Evolutionary conservation across 2,329 filamentous ascomycete species (phyloP).

Genomic region (Colletotrichum abscissum): DNA sequence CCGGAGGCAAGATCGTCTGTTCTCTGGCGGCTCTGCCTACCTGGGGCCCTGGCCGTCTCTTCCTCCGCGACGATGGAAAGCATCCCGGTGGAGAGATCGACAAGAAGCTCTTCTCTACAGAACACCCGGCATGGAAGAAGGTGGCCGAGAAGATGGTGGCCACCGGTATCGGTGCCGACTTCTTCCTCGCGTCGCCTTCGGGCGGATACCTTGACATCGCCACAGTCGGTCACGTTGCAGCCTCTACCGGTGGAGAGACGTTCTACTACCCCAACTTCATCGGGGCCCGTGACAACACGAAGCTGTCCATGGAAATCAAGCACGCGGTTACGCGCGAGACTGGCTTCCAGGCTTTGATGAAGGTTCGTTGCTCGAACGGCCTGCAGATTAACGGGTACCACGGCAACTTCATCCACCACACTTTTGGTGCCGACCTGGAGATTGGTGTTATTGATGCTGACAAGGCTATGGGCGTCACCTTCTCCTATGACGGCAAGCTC

Average conservation of each 20-base stretch:
- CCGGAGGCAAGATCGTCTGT: conserved; percentile 92
- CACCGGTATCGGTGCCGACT: conserved; percentile 87
- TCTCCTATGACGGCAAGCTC: conserved; percentile 97
- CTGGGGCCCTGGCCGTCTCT: conserved; percentile 87
- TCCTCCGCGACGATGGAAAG: conserved; percentile 89
- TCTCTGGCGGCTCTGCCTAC: conserved; percentile 90
- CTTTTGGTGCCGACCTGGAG: conserved; percentile 93
- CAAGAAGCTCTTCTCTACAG: conserved; percentile 90
- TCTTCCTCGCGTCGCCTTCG: conserved; percentile 92
- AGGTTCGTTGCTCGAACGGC: conserved; percentile 97
- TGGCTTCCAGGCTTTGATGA: conserved; percentile 96
- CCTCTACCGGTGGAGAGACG: conserved; percentile 91
- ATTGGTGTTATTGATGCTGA: conserved; percentile 93
- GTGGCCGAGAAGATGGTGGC: conserved; percentile 88
- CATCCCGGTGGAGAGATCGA: conserved; percentile 88
- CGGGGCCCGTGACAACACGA: conserved; percentile 83
- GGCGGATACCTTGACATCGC: conserved; percentile 94
- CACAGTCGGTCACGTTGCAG: conserved; percentile 88
- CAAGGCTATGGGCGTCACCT: conserved; percentile 91
- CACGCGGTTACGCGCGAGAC: conserved; percentile 91
- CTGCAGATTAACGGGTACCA: conserved; percentile 94
- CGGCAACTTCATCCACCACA: conserved; percentile 96
- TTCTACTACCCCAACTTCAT: conserved; percentile 99
- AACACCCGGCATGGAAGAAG: conserved; percentile 90
- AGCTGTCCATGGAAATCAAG: conserved; percentile 85